Evolutionary conservation across 2,329 filamentous ascomycete species (phyloP).

Genomic region (Aciculosporium take): DNA sequence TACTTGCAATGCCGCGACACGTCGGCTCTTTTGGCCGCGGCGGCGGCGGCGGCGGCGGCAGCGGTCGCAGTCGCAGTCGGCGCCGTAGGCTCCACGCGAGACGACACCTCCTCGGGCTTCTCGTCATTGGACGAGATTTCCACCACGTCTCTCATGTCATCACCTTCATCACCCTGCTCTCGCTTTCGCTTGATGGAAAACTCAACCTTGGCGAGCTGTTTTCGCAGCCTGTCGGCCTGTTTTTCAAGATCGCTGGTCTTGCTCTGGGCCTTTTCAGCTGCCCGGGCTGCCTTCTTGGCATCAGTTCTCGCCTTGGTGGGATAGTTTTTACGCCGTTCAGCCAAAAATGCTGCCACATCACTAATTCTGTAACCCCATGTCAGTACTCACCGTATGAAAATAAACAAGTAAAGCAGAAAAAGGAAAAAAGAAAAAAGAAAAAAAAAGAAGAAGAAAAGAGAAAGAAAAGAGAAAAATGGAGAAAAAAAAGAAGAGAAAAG

Average conservation of each 20-base stretch:
- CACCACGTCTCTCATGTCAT: conserved; percentile 45
- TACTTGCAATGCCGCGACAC: conserved; percentile 56
- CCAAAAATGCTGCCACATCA: conserved; percentile 68
- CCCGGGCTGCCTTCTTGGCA: conserved; percentile 41
- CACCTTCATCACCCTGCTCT: conserved; percentile 51
- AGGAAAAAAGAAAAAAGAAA: background rate
- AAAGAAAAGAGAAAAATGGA: background rate
- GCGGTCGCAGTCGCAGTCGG: conserved; percentile 30
- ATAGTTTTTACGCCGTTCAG: conserved; percentile 64
- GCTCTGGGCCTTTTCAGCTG: conserved; percentile 35
- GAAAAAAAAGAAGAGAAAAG: too few species aligned
- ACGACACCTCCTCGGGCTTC: conserved; percentile 43
- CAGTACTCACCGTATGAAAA: background rate
- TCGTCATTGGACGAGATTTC: conserved; percentile 42
- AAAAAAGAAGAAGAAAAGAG: background rate
- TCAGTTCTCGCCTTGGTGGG: conserved; percentile 61
- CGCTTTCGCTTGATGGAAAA: conserved; percentile 55
- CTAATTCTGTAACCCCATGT: conserved; percentile 30
- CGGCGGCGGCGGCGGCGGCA: conserved; percentile 33
- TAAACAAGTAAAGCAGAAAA: background rate
- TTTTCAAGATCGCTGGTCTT: conserved; percentile 47
- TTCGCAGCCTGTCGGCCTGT: conserved; percentile 47
- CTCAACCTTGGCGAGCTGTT: conserved; percentile 56
- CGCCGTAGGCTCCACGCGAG: conserved; percentile 22
- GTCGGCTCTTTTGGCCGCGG: conserved; percentile 42